phyloP scores from a whole-genome alignment of 805 yeast species.

The Gaillardinia entomophila region DNA sequence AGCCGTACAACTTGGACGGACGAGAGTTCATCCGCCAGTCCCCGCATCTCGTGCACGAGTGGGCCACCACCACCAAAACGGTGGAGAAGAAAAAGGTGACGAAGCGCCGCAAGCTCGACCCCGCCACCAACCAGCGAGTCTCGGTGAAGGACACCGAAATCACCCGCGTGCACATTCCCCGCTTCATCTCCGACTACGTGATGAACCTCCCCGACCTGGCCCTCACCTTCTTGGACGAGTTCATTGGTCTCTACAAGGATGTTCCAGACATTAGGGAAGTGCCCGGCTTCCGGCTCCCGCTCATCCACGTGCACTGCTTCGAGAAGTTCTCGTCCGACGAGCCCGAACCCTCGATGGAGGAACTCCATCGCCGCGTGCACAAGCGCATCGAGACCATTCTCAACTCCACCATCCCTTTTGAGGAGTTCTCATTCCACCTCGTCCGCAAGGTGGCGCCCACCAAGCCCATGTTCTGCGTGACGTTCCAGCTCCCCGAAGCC shows the following conservation, averaged over 20 bases:
- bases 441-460: conserved; percentile 96
- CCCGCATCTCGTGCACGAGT: conserved; percentile 44
- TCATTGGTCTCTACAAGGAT: conserved; percentile 59
- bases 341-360: conserved; percentile 65
- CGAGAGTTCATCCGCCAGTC: conserved; percentile 68
- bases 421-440: conserved; percentile 58
- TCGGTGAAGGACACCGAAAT: conserved; percentile 11
- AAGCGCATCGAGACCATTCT: conserved; percentile 40
- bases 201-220: conserved; percentile 98
- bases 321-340: conserved; percentile 70
- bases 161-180: conserved; percentile 40
- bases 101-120: conserved; percentile 32
- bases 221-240: conserved; percentile 71
- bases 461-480: conserved; percentile 90
- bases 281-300: conserved; percentile 58
- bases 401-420: conserved; percentile 42
- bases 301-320: conserved; percentile 85
- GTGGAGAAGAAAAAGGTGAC: conserved; percentile 31
- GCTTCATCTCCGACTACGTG: conserved; percentile 63
- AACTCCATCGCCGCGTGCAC: conserved; percentile 61
- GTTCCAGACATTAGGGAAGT: conserved; percentile 32
- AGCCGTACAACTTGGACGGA: conserved; percentile 73
- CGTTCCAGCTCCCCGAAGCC: conserved; percentile 65
- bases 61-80: conserved; percentile 24
- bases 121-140: conserved; percentile 20